These are phyloP conservation scores for Sclerotinia nivalis DNA, from an alignment of 2,329 filamentous ascomycete species.

Conservation along the genomic window DNA sequence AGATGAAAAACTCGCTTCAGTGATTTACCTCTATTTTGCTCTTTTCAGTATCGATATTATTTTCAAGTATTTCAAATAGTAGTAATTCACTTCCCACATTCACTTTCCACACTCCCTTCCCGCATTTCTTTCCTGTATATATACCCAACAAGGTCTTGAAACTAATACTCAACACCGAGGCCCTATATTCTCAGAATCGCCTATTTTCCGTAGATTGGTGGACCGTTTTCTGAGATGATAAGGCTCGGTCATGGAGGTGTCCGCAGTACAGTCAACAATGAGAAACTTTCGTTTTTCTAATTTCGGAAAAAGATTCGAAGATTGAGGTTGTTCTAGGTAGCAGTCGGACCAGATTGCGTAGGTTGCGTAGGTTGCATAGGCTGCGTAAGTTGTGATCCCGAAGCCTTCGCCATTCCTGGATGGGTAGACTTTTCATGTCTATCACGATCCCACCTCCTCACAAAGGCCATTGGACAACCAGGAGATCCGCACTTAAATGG, in stretches of 20 bases:
- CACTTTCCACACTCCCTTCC: not conserved
- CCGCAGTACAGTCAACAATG: no score
- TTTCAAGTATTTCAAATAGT: not conserved
- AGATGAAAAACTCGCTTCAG: no score
- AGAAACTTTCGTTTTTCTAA: no score
- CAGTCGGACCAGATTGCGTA: not conserved
- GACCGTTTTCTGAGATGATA: not conserved
- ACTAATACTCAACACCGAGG: not conserved
- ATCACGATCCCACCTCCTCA: not conserved
- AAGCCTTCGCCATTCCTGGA: not conserved
- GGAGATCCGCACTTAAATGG: not conserved
- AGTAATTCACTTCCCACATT: not conserved
- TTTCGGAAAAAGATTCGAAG: no score
- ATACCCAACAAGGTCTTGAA: no score
- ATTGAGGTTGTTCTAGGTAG: no score
- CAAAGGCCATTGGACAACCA: not conserved
- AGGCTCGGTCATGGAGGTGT: not conserved
- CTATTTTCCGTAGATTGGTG: not conserved
- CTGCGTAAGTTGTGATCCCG: not conserved
- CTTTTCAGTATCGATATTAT: no score
- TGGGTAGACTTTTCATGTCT: not conserved
- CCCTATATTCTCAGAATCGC: slow-evolving; percentile 11
- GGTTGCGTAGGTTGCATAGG: not conserved
- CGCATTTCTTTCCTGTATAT: no score
- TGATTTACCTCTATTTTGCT: no score